Evolutionary conservation across 306 rosid genomes (phyloP).

Genomic region (Prunus campanulata): DNA sequence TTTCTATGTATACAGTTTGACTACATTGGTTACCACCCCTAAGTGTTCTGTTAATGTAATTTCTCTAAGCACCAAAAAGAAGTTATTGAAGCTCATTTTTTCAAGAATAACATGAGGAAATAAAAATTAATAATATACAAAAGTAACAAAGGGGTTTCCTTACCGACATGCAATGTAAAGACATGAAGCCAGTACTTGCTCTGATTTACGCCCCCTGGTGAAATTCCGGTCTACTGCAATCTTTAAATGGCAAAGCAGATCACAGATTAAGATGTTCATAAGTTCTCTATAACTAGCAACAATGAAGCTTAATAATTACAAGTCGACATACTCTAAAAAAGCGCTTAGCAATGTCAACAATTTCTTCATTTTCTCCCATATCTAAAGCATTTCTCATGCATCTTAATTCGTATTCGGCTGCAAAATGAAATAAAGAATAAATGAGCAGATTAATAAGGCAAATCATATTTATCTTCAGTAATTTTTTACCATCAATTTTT

Average conservation of each 20-base stretch:
- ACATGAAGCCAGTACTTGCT: constrained; percentile 76
- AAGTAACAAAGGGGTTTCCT: background rate
- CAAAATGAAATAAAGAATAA: background rate
- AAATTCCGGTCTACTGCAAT: constrained; percentile 68
- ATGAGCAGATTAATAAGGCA: background rate
- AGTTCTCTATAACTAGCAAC: background rate
- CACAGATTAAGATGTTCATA: constrained; percentile 15
- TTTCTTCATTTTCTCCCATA: constrained; percentile 36
- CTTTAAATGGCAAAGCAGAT: constrained; percentile 35
- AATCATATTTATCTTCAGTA: background rate
- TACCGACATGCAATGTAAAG: constrained; percentile 85
- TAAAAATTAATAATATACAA: background rate
- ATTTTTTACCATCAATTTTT: background rate
- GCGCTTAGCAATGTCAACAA: constrained; percentile 38
- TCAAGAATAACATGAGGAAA: background rate
- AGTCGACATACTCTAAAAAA: constrained; percentile 46
- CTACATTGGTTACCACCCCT: background rate
- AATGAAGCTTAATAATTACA: background rate
- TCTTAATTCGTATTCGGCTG: constrained; percentile 46
- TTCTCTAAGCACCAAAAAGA: background rate
- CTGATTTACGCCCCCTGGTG: constrained; percentile 73
- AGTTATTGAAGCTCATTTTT: background rate
- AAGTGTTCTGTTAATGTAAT: background rate
- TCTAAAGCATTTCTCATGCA: constrained; percentile 42
- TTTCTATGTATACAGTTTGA: background rate